Evolutionary conservation across 768 basidiomycete species (phyloP), one percentile per base, ranked within the genome.

Genomic region (Boletus rufocinnamomeus): DNA sequence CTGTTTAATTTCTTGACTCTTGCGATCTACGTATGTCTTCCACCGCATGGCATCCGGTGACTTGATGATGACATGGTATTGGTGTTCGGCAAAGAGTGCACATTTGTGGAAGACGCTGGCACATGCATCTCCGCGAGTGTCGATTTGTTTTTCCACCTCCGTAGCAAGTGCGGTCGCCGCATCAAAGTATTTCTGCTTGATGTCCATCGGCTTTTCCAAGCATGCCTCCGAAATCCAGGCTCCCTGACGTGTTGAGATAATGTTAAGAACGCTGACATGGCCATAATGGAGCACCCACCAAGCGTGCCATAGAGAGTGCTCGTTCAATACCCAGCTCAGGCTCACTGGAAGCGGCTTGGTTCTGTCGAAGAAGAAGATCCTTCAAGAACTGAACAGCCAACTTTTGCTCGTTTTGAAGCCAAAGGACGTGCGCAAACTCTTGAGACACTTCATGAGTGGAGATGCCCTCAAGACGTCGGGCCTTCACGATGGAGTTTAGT

Each of bases 191-290:
- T 80, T 77, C 0, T 75, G 66, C 60, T 82, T 82, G 52, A 97
- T 93, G 30, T 86, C 82, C 17, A 80, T 77, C 0, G 94, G 86
- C 48, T 89, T 89, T 64, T 89, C 87, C 28, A 96, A 71, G 57
- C 89, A 90, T 2, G 97, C 94, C 65, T 91, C 86, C 8, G 92
- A 83, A 25, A 84, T 88, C 97, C 97, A 99, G 13, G 88, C 80
- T 11, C 96, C 97, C 94, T 98, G 62, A 54, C 35, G 47, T 21
- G 41, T 25, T 11, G 40, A 28, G 11, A 54, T 28, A 38, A 53
- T 52, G 25, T 43, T 50, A 23, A 50, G 50, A 38, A 53, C 50
- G 19, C 6, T 41, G n/a, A 21, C n/a, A 32, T 21, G 19, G 25
- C 43, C 2, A 14, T 46, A 32, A 45, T 19, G 27, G 17, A 40